Percentiles rank a stretch among this genome's conserved stretches.
Evolutionary conservation across 2,329 filamentous ascomycete species (phyloP).

Genomic region (Achaetomium macrosporum): DNA sequence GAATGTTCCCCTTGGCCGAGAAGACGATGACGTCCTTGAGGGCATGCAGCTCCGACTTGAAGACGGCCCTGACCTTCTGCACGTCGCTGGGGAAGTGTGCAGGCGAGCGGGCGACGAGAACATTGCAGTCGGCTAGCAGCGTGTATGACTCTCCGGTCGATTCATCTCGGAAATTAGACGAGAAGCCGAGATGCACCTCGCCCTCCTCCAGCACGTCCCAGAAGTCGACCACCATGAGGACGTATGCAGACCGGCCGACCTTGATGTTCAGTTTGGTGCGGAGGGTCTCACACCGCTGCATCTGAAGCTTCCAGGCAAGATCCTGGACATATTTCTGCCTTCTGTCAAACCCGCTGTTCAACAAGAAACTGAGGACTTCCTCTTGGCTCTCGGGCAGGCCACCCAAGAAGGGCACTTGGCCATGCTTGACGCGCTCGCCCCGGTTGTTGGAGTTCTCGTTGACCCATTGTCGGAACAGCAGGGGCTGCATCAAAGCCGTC

Average conservation of each 20-base stretch:
- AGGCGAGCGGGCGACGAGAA: conserved; percentile 64
- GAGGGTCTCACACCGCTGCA: conserved; percentile 47
- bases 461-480: conserved; percentile 50
- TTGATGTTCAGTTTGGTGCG: conserved; percentile 53
- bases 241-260: conserved; percentile 54
- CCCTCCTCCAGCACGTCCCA: conserved; percentile 52
- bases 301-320: conserved; percentile 42
- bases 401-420: conserved; percentile 39
- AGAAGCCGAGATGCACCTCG: conserved; percentile 65
- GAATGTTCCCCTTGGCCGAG: conserved; percentile 51
- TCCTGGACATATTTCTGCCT: conserved; percentile 44
- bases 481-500: conserved; percentile 43
- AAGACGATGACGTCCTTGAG: conserved; percentile 80
- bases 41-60: conserved; percentile 54
- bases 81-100: conserved; percentile 67
- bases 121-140: conserved; percentile 49
- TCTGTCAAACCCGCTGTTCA: conserved; percentile 54
- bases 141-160: conserved; percentile 48
- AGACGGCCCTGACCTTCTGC: conserved; percentile 58
- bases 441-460: conserved; percentile 34
- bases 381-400: conserved; percentile 46
- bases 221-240: conserved; percentile 66
- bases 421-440: conserved; percentile 35
- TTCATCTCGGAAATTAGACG: conserved; percentile 53
- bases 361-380: conserved; percentile 49